Conservation (phyloP, 257 asterid species). For the Ajuga chamaepitys region DNA sequence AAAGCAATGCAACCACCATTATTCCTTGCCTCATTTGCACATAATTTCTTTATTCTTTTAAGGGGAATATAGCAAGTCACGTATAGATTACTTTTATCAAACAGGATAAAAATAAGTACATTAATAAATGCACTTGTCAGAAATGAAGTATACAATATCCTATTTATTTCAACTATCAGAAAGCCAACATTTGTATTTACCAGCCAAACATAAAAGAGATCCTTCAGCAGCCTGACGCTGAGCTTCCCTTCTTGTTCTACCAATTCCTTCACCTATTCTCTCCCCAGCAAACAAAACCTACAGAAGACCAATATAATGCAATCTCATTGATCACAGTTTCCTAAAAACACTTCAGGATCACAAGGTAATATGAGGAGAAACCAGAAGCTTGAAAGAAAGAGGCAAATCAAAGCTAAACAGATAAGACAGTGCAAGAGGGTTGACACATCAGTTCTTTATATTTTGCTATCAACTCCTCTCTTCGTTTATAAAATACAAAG, state of each 20-base stretch:
- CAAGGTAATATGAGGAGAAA: not conserved
- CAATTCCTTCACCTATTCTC: conserved; percentile 76
- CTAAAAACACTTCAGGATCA: conserved; percentile 6
- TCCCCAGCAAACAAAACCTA: conserved; percentile 89
- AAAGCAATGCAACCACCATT: not conserved
- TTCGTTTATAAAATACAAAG: conserved; percentile 2
- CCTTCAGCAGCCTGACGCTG: conserved; percentile 70
- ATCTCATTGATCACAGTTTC: not conserved
- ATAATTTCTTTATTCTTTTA: not conserved
- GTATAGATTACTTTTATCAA: not conserved
- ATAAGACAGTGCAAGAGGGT: not conserved
- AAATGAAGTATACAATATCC: conserved; percentile 7
- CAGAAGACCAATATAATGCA: conserved; percentile 20
- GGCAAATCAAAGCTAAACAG: not conserved
- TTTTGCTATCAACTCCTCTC: conserved; percentile 2
- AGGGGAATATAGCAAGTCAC: conserved; percentile 4
- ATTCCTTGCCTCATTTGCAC: not conserved
- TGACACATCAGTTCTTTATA: not conserved
- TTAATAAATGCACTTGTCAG: not conserved
- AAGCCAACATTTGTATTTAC: conserved; percentile 33
- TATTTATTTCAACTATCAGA: conserved; percentile 15
- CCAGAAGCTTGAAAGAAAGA: conserved; percentile 7
- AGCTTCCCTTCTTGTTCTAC: conserved; percentile 94
- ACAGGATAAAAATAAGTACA: not conserved
- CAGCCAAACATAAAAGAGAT: conserved; percentile 78